These are phyloP conservation scores for Pseudozyma flocculosa DNA, from an alignment of 1,284 basidiomycete species.

Conservation along the genomic window DNA sequence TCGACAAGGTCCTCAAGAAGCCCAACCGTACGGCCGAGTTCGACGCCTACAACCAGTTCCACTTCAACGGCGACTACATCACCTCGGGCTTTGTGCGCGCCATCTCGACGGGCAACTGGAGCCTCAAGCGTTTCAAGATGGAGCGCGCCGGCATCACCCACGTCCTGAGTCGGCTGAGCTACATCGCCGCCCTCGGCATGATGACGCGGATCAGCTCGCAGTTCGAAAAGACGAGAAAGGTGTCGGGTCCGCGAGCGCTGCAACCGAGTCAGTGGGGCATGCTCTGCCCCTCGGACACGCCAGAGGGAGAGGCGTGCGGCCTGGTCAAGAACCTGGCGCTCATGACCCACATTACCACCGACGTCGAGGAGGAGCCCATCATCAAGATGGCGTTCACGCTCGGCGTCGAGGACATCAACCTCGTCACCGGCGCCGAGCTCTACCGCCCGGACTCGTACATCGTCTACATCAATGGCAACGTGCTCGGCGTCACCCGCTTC, in stretches of 20 bases:
- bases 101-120: slow-evolving; percentile 99
- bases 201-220: slow-evolving; percentile 99
- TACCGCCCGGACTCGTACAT: slow-evolving; percentile 87
- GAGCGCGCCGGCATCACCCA: slow-evolving; percentile 99
- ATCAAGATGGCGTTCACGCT: slow-evolving; percentile 86
- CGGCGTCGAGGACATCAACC: slow-evolving; percentile 92
- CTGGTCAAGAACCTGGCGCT: slow-evolving; percentile 97
- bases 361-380: slow-evolving; percentile 94
- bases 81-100: slow-evolving; percentile 95
- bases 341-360: slow-evolving; percentile 99
- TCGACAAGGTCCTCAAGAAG: slow-evolving; percentile 98
- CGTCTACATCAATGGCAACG: slow-evolving; percentile 94
- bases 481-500: slow-evolving; percentile 87
- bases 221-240: slow-evolving; percentile 99
- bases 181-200: slow-evolving; percentile 98
- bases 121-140: slow-evolving; percentile 99
- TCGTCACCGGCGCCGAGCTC: slow-evolving; percentile 92
- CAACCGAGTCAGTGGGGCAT: slow-evolving; percentile 99
- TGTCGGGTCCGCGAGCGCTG: slow-evolving; percentile 92
- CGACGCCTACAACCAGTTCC: slow-evolving; percentile 91
- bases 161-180: slow-evolving; percentile 89
- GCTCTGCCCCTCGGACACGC: slow-evolving; percentile 96
- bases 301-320: slow-evolving; percentile 98
- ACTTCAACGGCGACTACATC: slow-evolving; percentile 81
- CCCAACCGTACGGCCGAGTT: slow-evolving; percentile 91